These are phyloP conservation scores for Candida corydali DNA, from an alignment of 805 yeast species.

Conservation along the genomic window DNA sequence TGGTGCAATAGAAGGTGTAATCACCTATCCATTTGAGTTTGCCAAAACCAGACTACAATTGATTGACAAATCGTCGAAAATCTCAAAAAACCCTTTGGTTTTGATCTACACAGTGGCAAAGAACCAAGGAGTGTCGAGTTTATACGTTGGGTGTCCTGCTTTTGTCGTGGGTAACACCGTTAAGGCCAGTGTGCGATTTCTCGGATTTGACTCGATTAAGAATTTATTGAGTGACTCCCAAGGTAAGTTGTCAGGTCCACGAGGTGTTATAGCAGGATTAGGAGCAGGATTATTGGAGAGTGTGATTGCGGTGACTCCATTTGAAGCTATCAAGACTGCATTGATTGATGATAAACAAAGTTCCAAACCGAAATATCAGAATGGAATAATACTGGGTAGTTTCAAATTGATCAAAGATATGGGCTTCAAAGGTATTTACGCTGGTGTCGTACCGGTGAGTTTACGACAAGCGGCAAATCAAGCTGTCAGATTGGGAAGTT, in stretches of 20 bases:
- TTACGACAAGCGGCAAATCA: constrained; percentile 94
- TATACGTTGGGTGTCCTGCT: constrained; percentile 96
- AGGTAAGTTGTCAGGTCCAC: constrained; percentile 82
- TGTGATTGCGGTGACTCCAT: constrained; percentile 92
- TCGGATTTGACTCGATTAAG: constrained; percentile 89
- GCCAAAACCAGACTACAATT: constrained; percentile 92
- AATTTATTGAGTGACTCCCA: constrained; percentile 70
- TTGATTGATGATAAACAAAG: constrained; percentile 88
- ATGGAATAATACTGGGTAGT: constrained; percentile 59
- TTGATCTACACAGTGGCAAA: constrained; percentile 71
- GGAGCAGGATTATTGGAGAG: constrained; percentile 96
- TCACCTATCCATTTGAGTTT: constrained; percentile 95
- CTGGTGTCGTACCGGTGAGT: constrained; percentile 89
- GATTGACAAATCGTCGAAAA: constrained; percentile 57
- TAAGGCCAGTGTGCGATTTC: constrained; percentile 91
- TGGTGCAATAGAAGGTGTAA: constrained; percentile 90
- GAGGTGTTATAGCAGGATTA: constrained; percentile 94
- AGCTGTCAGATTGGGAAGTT: constrained; percentile 91
- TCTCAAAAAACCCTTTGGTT: constrained; percentile 79
- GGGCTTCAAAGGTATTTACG: constrained; percentile 80
- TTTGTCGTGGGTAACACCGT: constrained; percentile 94
- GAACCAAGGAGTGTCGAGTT: constrained; percentile 71
- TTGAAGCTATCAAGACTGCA: constrained; percentile 94
- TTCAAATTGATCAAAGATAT: constrained; percentile 64
- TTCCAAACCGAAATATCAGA: constrained; percentile 71